phyloP scores from a whole-genome alignment of 2,329 filamentous ascomycete genomes.

The Colletotrichum spinosum region DNA sequence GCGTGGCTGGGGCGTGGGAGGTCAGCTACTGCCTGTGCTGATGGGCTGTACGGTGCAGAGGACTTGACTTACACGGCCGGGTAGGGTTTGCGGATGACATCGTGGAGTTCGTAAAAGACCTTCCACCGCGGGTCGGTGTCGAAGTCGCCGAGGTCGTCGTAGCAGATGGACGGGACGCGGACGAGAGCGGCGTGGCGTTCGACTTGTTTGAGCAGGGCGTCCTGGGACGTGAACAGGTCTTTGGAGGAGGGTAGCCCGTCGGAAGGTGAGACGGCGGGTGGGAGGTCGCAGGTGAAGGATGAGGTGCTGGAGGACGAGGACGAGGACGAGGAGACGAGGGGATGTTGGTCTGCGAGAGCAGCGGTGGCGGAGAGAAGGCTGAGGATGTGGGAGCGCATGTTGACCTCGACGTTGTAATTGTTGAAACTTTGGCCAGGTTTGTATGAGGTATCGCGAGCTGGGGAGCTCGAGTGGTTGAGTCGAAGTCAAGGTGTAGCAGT shows the following conservation, averaged over 20 bases:
- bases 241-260: constrained; percentile 48
- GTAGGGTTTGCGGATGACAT: constrained; percentile 61
- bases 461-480: not conserved
- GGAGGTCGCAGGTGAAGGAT: constrained; percentile 47
- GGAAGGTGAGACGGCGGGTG: constrained; percentile 46
- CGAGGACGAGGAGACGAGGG: constrained; percentile 2
- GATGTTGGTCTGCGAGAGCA: constrained; percentile 5
- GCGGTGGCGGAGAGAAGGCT: constrained; percentile 2
- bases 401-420: not conserved
- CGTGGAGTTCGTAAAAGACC: constrained; percentile 62
- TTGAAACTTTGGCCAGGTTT: not conserved
- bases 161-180: constrained; percentile 65
- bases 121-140: constrained; percentile 67
- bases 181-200: constrained; percentile 66
- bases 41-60: constrained; percentile 15
- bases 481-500: no score
- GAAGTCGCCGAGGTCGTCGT: constrained; percentile 66
- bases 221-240: constrained; percentile 47
- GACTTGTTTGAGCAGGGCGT: constrained; percentile 55
- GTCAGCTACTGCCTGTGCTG: not conserved
- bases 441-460: not conserved
- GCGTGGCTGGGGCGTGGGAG: constrained; percentile 48
- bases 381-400: constrained; percentile 28
- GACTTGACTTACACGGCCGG: constrained; percentile 56
- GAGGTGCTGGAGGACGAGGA: constrained; percentile 7